These are phyloP conservation scores for Pugionium dolabratum DNA, from an alignment of 345 rosid genomes.

Conservation along the genomic window DNA sequence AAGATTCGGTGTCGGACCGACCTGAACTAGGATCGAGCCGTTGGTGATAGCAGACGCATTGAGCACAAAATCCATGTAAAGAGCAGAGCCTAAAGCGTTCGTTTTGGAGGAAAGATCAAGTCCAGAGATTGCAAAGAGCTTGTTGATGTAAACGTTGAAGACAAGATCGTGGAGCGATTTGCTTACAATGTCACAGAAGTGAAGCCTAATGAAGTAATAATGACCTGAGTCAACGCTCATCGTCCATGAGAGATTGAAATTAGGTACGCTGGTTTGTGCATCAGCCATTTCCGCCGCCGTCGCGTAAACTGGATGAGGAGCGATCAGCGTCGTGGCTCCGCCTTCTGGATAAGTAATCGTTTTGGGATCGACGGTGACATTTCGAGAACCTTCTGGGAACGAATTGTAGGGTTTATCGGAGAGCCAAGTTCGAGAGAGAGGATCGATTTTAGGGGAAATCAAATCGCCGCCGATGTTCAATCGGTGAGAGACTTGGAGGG, in stretches of 20 bases:
- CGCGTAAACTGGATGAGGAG: conserved; percentile 62
- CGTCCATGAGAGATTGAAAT: conserved; percentile 78
- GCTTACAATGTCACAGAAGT: conserved; percentile 87
- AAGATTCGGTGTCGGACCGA: conserved; percentile 51
- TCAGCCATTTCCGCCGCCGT: conserved; percentile 57
- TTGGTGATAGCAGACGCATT: conserved; percentile 51
- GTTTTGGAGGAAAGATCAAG: conserved; percentile 61
- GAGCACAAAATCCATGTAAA: conserved; percentile 57
- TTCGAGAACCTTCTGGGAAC: conserved; percentile 58
- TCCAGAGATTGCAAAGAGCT: conserved; percentile 40
- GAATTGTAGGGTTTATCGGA: conserved; percentile 50
- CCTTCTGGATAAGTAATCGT: conserved; percentile 48
- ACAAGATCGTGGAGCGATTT: conserved; percentile 56
- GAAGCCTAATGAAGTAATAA: conserved; percentile 64
- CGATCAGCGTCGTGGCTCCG: conserved; percentile 52
- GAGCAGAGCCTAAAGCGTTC: conserved; percentile 54
- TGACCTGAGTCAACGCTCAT: conserved; percentile 57
- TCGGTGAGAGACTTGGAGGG: conserved; percentile 59
- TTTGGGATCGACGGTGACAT: conserved; percentile 40
- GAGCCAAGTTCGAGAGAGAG: conserved; percentile 70
- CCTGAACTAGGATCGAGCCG: conserved; percentile 61
- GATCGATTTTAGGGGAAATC: conserved; percentile 54
- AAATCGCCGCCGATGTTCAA: conserved; percentile 70
- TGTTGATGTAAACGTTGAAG: conserved; percentile 68
- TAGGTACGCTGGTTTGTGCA: conserved; percentile 49